A percentile compares a stretch with the other conserved stretches of the same genome.
These are phyloP conservation scores for Sporothrix pseudoabietina DNA, from an alignment of 2,329 filamentous ascomycete genomes.

Conservation along the genomic window DNA sequence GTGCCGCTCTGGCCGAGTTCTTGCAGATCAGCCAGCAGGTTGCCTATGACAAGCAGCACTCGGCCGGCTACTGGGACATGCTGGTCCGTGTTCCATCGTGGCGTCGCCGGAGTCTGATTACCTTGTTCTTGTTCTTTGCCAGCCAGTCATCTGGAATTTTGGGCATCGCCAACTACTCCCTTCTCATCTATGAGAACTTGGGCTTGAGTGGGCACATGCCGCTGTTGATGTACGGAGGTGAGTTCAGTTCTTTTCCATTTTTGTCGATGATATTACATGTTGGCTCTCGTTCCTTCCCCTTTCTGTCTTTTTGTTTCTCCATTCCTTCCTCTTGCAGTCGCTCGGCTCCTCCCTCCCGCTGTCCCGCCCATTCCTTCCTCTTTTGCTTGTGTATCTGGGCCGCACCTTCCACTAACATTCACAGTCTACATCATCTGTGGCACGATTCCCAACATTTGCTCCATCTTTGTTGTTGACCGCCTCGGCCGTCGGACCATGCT, in stretches of 20 bases:
- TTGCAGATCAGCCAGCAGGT: conserved; percentile 2
- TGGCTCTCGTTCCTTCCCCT: no score
- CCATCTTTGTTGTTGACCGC: conserved; percentile 4
- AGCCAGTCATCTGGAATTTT: neutral
- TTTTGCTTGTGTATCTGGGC: no score
- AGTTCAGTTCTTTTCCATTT: neutral
- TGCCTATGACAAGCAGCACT: conserved; percentile 5
- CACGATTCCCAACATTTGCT: neutral
- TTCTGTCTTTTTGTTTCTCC: no score
- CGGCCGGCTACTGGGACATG: conserved; percentile 5
- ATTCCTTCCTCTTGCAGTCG: neutral
- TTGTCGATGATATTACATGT: neutral
- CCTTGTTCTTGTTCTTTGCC: neutral
- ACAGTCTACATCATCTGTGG: neutral
- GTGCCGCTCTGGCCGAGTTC: neutral
- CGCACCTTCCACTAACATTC: neutral
- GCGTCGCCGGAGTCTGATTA: neutral
- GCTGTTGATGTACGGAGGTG: neutral
- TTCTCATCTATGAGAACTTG: neutral
- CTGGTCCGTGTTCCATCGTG: neutral
- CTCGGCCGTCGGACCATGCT: neutral
- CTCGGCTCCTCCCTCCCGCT: no score
- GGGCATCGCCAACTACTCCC: neutral
- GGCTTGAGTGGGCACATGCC: neutral
- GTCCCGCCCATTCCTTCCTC: neutral